Base-by-base conservation (phyloP, 2,329 filamentous ascomycete species). In the Ophiognomonia clavigignenti-juglandacearum region DNA sequence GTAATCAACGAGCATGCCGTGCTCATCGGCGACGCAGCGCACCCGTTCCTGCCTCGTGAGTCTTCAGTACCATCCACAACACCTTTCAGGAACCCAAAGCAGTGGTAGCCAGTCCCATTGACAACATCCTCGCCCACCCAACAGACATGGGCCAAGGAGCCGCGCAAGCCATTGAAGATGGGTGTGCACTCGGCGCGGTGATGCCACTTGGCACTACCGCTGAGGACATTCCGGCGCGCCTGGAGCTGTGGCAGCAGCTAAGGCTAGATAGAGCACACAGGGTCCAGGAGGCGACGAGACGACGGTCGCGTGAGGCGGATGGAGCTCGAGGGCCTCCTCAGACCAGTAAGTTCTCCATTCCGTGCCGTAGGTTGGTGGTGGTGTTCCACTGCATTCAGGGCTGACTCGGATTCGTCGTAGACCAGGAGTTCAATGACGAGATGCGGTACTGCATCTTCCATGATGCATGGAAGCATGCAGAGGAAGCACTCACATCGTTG, bases 21-120 rank as follows among this genome's bases (percentile, higher is more conserved):
- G 24, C 54, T 58, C 39, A 52, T 59, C 26, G 56, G 51, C 9
- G 53, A 59, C 24, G 57, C 56, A 19, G 56, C 55, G 37, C 56
- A 55, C 31, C 57, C 57, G 13, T 53, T 59, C 38, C 56, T 57
- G 18, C 55, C 56, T 2, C 50, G 57, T 19, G 43, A 57, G 41
- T 54, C 22, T 14, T 36, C 19, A 13, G n/a, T 7, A 39, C n/a
- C n/a, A n/a, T n/a, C n/a, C n/a, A n/a, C n/a, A n/a, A n/a, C n/a
- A n/a, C n/a, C n/a, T 34, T 16, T 31, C n/a, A 13, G 10, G 29
- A 31, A 31, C 29, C 7, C 26, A 29, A 31, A 31, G 29, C 29
- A 13, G 13, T 31, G 29, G n/a, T n/a, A 31, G 4, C 10, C n/a
- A n/a, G n/a, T n/a, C n/a, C n/a, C n/a, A n/a, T n/a, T n/a, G n/a